Conservation (phyloP, 441 rosid genomes). For the Adansonia grandidieri region DNA sequence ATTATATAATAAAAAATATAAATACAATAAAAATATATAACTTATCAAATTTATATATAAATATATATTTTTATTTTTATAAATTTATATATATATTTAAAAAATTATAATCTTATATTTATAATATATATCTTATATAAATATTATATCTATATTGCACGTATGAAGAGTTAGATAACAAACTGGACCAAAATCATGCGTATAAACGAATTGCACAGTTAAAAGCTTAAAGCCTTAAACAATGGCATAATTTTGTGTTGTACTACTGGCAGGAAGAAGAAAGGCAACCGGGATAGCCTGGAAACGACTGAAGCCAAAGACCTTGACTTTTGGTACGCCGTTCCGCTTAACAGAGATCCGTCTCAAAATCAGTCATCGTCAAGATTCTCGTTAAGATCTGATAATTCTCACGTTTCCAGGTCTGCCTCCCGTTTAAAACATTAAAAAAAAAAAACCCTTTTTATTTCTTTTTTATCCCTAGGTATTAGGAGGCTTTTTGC, state of each 20-base stretch:
- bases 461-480: background rate
- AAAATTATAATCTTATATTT: no score
- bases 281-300: slow-evolving; percentile 32
- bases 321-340: slow-evolving; percentile 51
- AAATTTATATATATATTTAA: no score
- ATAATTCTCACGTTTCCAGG: slow-evolving; percentile 37
- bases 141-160: no score
- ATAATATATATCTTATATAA: no score
- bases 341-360: slow-evolving; percentile 47
- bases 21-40: no score
- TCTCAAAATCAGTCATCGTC: slow-evolving; percentile 25
- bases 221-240: background rate
- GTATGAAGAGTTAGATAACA: background rate
- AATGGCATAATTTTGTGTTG: background rate
- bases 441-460: background rate
- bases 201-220: slow-evolving; percentile 8
- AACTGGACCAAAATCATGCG: slow-evolving; percentile 18
- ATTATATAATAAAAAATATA: no score
- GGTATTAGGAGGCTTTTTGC: background rate
- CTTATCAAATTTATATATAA: no score
- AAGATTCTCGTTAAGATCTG: slow-evolving; percentile 45
- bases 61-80: no score
- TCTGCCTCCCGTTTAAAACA: slow-evolving; percentile 24
- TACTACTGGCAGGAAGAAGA: slow-evolving; percentile 42
- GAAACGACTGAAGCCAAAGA: slow-evolving; percentile 45